phyloP scores from a whole-genome alignment of 495 filamentous ascomycete species.

The Penicillium bialowiezense region DNA sequence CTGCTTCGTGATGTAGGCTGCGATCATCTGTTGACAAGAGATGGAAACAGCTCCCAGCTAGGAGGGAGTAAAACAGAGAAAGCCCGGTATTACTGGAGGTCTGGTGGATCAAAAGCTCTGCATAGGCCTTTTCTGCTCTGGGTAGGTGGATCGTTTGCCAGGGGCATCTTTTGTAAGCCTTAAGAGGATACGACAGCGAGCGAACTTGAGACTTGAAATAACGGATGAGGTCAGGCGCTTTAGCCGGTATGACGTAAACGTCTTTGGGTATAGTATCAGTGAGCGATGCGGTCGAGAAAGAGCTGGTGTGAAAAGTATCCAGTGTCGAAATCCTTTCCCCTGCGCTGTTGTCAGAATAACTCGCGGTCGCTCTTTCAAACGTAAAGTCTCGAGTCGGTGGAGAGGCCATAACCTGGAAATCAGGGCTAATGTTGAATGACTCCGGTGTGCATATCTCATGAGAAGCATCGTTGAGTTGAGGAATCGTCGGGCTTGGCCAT shows the following conservation, averaged over 20 bases:
- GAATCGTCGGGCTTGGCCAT: too few relatives aligned
- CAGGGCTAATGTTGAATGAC: neutral
- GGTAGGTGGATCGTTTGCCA: conserved; percentile 14
- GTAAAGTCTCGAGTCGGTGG: neutral
- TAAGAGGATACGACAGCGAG: neutral
- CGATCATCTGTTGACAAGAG: neutral
- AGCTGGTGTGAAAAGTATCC: neutral
- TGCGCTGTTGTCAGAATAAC: neutral
- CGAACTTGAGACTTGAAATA: neutral
- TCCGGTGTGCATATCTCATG: neutral
- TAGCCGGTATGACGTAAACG: neutral
- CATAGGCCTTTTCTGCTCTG: conserved; percentile 3
- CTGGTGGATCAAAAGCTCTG: conserved; percentile 1
- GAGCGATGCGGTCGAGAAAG: neutral
- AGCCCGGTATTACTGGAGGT: conserved; percentile 1
- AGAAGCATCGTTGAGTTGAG: neutral
- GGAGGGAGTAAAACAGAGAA: conserved; percentile 10
- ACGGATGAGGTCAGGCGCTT: neutral
- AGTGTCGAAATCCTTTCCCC: neutral
- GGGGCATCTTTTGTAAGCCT: conserved; percentile 1
- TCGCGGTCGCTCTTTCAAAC: neutral
- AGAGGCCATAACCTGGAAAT: neutral
- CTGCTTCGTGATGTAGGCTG: neutral
- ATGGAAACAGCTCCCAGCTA: neutral
- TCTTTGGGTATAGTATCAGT: neutral